These are phyloP conservation scores for Clavispora fructus DNA, from an alignment of 805 yeast genomes.

Conservation along the genomic window DNA sequence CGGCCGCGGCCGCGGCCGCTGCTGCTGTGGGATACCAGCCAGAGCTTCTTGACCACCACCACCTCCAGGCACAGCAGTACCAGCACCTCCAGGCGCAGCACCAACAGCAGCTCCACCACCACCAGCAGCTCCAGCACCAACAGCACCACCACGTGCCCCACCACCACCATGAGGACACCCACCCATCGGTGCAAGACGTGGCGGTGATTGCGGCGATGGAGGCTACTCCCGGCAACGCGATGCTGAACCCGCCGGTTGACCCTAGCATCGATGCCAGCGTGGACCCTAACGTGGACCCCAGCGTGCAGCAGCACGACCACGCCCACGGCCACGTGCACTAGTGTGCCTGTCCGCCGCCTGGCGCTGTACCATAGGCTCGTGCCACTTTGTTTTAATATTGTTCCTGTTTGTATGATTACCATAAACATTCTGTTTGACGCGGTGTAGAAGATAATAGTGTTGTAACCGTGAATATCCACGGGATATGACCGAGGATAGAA, in stretches of 20 bases:
- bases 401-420: neutral
- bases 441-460: neutral
- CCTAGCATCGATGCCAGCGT: constrained; percentile 29
- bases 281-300: constrained; percentile 41
- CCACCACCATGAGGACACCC: constrained; percentile 19
- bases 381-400: constrained; percentile 5
- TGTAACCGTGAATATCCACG: too few relatives aligned
- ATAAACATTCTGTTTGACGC: neutral
- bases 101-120: constrained; percentile 22
- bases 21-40: constrained; percentile 21
- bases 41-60: constrained; percentile 19
- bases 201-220: constrained; percentile 41
- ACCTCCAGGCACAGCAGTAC: constrained; percentile 16
- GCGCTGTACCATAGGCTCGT: constrained; percentile 8
- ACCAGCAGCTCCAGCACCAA: constrained; percentile 12
- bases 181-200: constrained; percentile 34
- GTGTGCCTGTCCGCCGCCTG: neutral
- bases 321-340: constrained; percentile 24
- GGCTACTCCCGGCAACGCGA: constrained; percentile 25
- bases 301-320: constrained; percentile 39
- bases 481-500: too few relatives aligned
- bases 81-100: constrained; percentile 18
- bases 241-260: constrained; percentile 32
- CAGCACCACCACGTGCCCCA: constrained; percentile 24
- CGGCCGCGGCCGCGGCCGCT: constrained; percentile 25